A percentile compares a stretch with the other conserved stretches of the same genome.
Evolutionary conservation across 2,329 filamentous ascomycete species (phyloP).

Genomic region (Aureobasidium sp.): DNA sequence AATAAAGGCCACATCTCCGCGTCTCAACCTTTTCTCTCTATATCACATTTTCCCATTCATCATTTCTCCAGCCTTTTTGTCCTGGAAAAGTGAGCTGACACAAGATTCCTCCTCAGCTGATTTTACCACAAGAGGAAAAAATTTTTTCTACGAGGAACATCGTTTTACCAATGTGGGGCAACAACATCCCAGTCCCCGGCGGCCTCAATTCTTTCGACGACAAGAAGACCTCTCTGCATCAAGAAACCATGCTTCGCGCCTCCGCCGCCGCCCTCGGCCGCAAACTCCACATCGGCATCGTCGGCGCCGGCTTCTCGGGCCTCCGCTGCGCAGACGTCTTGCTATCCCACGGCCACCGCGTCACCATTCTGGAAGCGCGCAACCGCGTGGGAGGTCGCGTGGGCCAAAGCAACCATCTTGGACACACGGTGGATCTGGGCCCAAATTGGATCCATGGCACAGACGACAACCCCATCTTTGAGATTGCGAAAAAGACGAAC

Average conservation of each 20-base stretch:
- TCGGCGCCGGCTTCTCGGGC: constrained; percentile 62
- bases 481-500: constrained; percentile 53
- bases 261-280: not conserved
- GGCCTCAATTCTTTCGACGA: not conserved
- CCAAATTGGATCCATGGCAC: constrained; percentile 79
- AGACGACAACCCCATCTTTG: constrained; percentile 58
- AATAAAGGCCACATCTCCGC: too few relatives aligned
- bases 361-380: constrained; percentile 62
- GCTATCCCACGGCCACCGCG: constrained; percentile 53
- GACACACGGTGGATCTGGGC: constrained; percentile 52
- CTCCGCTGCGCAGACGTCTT: constrained; percentile 63
- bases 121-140: not conserved
- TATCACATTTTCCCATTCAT: not conserved
- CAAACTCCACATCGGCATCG: constrained; percentile 43
- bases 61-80: too few relatives aligned
- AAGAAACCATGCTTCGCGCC: constrained; percentile 7
- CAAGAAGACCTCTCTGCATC: not conserved
- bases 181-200: constrained; percentile 8
- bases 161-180: constrained; percentile 1
- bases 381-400: constrained; percentile 59
- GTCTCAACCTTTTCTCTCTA: not conserved
- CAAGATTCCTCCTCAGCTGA: not conserved
- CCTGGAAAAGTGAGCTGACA: not conserved
- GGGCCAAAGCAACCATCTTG: constrained; percentile 33
- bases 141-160: not conserved